Evolutionary conservation across 73 alveolate species (phyloP).

Genomic region (Symbiodinium natans): DNA sequence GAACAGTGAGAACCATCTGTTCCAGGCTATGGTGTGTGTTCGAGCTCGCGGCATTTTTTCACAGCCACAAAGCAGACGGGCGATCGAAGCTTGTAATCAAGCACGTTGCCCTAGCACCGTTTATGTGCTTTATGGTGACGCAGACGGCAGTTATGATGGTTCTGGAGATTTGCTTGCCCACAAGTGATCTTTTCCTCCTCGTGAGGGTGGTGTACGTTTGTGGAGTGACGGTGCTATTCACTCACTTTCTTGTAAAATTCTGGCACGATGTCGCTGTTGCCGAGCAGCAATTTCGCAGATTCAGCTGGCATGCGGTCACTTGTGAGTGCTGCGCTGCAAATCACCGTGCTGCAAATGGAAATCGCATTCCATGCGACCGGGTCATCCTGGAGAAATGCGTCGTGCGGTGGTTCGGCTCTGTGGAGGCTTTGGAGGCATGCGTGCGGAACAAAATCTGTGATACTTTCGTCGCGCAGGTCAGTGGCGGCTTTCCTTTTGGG

Average conservation of each 20-base stretch:
- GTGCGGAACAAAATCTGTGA: not conserved
- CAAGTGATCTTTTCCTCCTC: no score
- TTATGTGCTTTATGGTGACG: not conserved
- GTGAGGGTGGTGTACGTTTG: no score
- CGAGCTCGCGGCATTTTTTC: not conserved
- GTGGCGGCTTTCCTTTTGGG: not conserved
- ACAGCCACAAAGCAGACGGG: not conserved
- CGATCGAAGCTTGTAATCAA: not conserved
- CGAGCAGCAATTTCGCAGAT: not conserved
- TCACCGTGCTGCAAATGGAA: not conserved
- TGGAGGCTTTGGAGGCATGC: not conserved
- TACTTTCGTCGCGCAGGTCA: not conserved
- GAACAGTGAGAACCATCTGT: no score
- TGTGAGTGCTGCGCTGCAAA: not conserved
- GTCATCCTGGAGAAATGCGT: not conserved
- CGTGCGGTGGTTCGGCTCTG: not conserved
- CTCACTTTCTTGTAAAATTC: no score
- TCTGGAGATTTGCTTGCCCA: no score
- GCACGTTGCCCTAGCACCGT: not conserved
- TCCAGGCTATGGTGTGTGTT: not conserved
- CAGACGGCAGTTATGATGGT: no score
- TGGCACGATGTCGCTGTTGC: not conserved
- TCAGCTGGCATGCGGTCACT: not conserved
- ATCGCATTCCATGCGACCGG: not conserved
- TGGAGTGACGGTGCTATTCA: no score